Evolutionary conservation across 192 early-diverging fungal genomes (phyloP).

Genomic region (Coemansia sp.): DNA sequence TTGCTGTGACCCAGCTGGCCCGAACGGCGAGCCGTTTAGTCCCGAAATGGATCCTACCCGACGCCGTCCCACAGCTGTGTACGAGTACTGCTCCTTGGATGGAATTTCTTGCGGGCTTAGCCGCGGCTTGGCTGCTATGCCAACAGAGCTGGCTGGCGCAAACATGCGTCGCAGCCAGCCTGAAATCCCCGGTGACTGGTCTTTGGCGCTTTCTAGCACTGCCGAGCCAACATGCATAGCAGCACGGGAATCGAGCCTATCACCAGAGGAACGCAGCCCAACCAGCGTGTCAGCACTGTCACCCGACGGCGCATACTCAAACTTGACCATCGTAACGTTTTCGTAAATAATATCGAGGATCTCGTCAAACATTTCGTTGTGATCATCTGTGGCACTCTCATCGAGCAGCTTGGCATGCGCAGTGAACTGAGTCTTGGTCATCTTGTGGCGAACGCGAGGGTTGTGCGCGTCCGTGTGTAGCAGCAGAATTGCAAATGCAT

Average conservation of each 20-base stretch:
- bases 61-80: conserved; percentile 30
- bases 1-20: neutral
- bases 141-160: conserved; percentile 17
- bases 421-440: conserved; percentile 80
- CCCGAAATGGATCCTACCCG: conserved; percentile 19
- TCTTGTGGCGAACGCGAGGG: conserved; percentile 74
- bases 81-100: conserved; percentile 52
- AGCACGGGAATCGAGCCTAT: neutral
- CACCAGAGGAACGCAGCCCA: conserved; percentile 3
- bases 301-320: conserved; percentile 44
- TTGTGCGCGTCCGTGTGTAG: conserved; percentile 89
- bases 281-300: conserved; percentile 1
- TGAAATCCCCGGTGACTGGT: conserved; percentile 33
- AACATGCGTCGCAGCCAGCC: conserved; percentile 51
- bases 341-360: conserved; percentile 69
- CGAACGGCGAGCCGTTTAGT: conserved; percentile 7
- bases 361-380: conserved; percentile 63
- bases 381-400: conserved; percentile 42
- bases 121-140: conserved; percentile 19
- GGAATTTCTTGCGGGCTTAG: conserved; percentile 37
- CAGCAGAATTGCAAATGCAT: conserved; percentile 79
- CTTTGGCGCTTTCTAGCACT: conserved; percentile 6
- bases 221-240: neutral
- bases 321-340: conserved; percentile 51
- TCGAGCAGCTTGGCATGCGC: conserved; percentile 69